Evolutionary conservation across 2,329 filamentous ascomycete species (phyloP).

Genomic region (Aspergillus persii): DNA sequence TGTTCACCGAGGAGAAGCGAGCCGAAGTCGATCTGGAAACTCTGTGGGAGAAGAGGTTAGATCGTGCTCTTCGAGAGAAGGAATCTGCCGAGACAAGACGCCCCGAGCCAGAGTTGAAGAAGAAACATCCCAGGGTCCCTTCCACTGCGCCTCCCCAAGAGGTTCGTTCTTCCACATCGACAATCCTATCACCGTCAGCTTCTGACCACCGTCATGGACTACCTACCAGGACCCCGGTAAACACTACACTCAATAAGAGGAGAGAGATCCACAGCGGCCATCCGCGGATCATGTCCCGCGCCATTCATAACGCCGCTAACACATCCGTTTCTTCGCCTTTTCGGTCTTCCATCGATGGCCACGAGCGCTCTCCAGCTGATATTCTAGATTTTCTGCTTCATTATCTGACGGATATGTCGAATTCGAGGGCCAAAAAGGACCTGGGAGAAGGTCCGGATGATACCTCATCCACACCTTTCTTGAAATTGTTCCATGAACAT

Average conservation of each 20-base stretch:
- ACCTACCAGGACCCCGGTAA: constrained; percentile 16
- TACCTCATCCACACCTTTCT: constrained; percentile 43
- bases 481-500: constrained; percentile 39
- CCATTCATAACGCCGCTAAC: background rate
- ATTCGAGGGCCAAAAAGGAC: constrained; percentile 29
- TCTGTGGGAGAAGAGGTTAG: constrained; percentile 56
- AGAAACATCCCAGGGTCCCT: constrained; percentile 28
- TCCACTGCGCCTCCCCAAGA: constrained; percentile 20
- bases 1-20: constrained; percentile 70
- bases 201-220: constrained; percentile 21
- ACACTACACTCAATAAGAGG: constrained; percentile 25
- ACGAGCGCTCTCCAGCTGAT: background rate
- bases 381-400: constrained; percentile 23
- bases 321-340: background rate
- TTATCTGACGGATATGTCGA: constrained; percentile 29
- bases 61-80: constrained; percentile 23
- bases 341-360: background rate
- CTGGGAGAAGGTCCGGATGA: constrained; percentile 41
- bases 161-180: constrained; percentile 23
- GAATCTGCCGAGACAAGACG: too few species aligned
- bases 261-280: constrained; percentile 27
- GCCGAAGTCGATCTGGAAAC: constrained; percentile 65
- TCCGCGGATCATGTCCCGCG: background rate
- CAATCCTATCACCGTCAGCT: constrained; percentile 17
- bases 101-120: constrained; percentile 32